Base-by-base conservation (phyloP, 768 basidiomycete genomes). In the Boletus tomentosulus region DNA sequence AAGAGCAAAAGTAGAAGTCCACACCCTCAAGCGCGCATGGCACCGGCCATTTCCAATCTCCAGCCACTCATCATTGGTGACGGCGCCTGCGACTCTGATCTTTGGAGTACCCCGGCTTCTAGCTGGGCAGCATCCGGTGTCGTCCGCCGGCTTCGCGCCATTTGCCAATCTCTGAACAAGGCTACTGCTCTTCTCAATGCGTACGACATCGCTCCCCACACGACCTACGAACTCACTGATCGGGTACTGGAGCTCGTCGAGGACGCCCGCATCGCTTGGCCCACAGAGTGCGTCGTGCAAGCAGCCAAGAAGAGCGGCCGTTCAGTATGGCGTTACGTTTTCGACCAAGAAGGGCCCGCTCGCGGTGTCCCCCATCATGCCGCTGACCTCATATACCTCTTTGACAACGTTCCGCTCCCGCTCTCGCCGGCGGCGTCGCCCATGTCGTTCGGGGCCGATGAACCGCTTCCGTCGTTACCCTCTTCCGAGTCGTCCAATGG, bases 51-150 rank as follows among this genome's bases (percentile, higher is more conserved):
- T 15, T 42, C 67, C n/a, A 64, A 62, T 45, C 62, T 69, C 24
- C 87, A 91, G 56, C 85, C 87, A 1, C 73, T 91, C 51, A 82
- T 91, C 55, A 86, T 91, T 46, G 89, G 89, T 7, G 89, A 91
- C 66, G 82, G 81, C 46, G 76, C 78, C 24, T 79, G 74, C 54
- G 85, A 89, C 58, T 81, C 85, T 11, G 74, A 82, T 46, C 74
- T 82, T 10, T 87, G 86, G 86, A 77, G 82, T 0, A 61, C 72
- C 3, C 73, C 82, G 13, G 78, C 79, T 2, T 85, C 83, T 6
- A 66, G 77, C 6, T 91, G 89, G 89, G 80, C 79, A 1, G 72
- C 84, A 0, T 60, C 78, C 0, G 81, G 78, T 37, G 82, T 83
- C 53, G 79, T 82, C 37, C 81, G 86, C 46, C 77, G 87, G 30